phyloP scores from a whole-genome alignment of 2,329 filamentous ascomycete species.

The Cytospora schulzeri region DNA sequence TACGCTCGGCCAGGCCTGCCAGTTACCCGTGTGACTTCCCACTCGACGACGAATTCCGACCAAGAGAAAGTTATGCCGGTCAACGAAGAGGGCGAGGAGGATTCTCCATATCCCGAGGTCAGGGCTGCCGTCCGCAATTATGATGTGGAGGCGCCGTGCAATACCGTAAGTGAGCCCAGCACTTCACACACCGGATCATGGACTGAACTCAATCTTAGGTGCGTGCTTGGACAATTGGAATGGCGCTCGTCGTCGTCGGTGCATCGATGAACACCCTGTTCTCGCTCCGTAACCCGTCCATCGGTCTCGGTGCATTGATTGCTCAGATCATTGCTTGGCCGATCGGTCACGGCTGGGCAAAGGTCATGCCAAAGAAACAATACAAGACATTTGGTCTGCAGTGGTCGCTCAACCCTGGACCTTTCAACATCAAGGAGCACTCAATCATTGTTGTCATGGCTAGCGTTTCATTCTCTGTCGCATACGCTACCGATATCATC shows the following conservation, averaged over 20 bases:
- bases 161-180: slow-evolving; percentile 54
- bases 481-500: slow-evolving; percentile 75
- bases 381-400: slow-evolving; percentile 55
- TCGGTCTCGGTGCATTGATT: slow-evolving; percentile 61
- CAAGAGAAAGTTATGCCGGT: slow-evolving; percentile 30
- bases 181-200: neutral
- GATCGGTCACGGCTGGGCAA: slow-evolving; percentile 63
- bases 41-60: slow-evolving; percentile 30
- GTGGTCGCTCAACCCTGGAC: slow-evolving; percentile 66
- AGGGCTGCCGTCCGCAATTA: slow-evolving; percentile 65
- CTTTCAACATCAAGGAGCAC: slow-evolving; percentile 73
- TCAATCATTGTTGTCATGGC: slow-evolving; percentile 71
- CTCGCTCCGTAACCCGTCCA: slow-evolving; percentile 63
- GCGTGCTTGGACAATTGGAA: slow-evolving; percentile 62
- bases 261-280: slow-evolving; percentile 66
- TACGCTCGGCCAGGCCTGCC: slow-evolving; percentile 40
- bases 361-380: slow-evolving; percentile 51
- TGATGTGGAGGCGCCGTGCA: slow-evolving; percentile 66
- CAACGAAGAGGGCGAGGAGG: slow-evolving; percentile 47
- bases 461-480: slow-evolving; percentile 68
- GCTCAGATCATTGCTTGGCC: slow-evolving; percentile 68
- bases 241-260: slow-evolving; percentile 57
- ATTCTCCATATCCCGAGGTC: slow-evolving; percentile 69
- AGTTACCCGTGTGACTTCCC: slow-evolving; percentile 13
- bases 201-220: slow-evolving; percentile 17